phyloP scores from a whole-genome alignment of 768 basidiomycete species.

The Suillus decipiens region DNA sequence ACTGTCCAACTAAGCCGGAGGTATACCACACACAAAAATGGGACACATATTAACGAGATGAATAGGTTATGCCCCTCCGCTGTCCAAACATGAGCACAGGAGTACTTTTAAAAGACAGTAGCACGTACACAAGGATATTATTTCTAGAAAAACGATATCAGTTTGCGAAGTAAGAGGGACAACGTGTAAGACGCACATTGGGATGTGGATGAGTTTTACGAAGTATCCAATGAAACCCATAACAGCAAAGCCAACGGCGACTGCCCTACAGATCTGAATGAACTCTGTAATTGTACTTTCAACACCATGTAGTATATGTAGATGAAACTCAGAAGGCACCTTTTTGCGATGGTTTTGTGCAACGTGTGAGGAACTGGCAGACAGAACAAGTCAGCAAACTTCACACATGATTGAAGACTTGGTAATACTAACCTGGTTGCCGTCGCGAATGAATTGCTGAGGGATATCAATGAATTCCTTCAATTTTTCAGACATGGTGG shows the following conservation, averaged over 20 bases:
- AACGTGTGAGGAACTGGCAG: constrained; percentile 87
- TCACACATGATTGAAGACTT: background rate
- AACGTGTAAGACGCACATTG: constrained; percentile 67
- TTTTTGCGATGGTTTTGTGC: constrained; percentile 96
- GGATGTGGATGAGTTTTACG: constrained; percentile 97
- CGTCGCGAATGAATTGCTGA: constrained; percentile 90
- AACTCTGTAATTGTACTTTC: constrained; percentile 63
- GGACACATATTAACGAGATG: constrained; percentile 19
- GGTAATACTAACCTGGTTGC: constrained; percentile 73
- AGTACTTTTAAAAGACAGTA: background rate
- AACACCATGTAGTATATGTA: constrained; percentile 3
- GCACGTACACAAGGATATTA: constrained; percentile 94
- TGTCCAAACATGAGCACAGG: constrained; percentile 38
- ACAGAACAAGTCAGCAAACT: constrained; percentile 14
- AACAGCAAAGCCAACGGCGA: constrained; percentile 95
- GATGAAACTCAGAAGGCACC: constrained; percentile 50
- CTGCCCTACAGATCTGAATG: constrained; percentile 91
- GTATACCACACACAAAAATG: constrained; percentile 14
- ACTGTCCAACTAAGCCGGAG: constrained; percentile 17
- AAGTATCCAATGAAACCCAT: constrained; percentile 99
- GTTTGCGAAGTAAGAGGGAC: constrained; percentile 16
- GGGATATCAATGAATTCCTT: constrained; percentile 90
- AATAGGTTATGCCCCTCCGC: constrained; percentile 69
- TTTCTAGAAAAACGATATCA: constrained; percentile 55
- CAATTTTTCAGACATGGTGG: constrained; percentile 85